Evolutionary conservation across 1,139 yeast species (phyloP).

Genomic region (Hemisphaericaspora xylanilytica): DNA sequence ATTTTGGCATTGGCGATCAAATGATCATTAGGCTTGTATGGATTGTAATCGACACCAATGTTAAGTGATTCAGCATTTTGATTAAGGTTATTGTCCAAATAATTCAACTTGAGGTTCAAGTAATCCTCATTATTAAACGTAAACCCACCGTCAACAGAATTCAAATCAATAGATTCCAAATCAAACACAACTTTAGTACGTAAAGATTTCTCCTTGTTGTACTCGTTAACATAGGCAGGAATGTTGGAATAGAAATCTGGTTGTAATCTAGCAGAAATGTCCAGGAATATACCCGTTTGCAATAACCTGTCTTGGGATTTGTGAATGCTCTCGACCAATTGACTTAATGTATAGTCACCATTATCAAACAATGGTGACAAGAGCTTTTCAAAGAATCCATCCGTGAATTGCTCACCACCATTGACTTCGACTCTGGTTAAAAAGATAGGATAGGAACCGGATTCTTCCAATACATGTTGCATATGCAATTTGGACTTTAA

Average conservation of each 20-base stretch:
- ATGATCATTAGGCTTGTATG: constrained; percentile 46
- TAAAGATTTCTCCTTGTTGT: constrained; percentile 37
- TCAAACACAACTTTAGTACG: constrained; percentile 41
- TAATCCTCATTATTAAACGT: constrained; percentile 41
- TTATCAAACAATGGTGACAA: constrained; percentile 42
- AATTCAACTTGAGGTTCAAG: constrained; percentile 38
- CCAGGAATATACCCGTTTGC: constrained; percentile 46
- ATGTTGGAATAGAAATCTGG: constrained; percentile 31
- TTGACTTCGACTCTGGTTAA: constrained; percentile 45
- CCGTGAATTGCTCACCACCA: constrained; percentile 50
- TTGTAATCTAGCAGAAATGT: constrained; percentile 31
- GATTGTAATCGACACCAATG: constrained; percentile 44
- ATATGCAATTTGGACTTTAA: constrained; percentile 30
- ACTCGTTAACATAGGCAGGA: constrained; percentile 25
- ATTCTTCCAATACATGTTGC: constrained; percentile 31
- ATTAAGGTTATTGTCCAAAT: constrained; percentile 44
- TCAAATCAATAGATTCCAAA: constrained; percentile 33
- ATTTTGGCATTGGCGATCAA: constrained; percentile 35
- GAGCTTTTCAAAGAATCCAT: constrained; percentile 45
- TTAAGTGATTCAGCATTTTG: constrained; percentile 43
- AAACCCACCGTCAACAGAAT: constrained; percentile 35
- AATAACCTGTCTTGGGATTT: constrained; percentile 27
- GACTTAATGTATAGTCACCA: constrained; percentile 46
- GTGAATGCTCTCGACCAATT: constrained; percentile 32
- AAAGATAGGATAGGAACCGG: constrained; percentile 42